These are phyloP conservation scores for Saprolegnia parasitica DNA, from an alignment of 352 stramenopile species.

Conservation along the genomic window DNA sequence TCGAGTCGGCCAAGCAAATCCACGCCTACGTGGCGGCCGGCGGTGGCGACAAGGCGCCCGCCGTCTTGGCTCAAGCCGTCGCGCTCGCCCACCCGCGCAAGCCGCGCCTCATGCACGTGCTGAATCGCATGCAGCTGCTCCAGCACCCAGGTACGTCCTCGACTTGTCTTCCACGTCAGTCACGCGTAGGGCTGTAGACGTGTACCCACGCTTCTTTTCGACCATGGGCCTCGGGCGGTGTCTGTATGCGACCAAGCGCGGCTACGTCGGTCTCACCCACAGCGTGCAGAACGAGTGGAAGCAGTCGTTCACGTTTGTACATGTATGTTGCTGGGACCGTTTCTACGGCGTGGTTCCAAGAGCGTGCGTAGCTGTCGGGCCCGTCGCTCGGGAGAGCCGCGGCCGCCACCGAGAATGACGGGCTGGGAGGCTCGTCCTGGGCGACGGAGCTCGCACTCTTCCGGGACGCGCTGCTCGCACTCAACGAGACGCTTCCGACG, in stretches of 20 bases:
- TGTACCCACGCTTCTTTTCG: conserved; percentile 71
- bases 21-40: background rate
- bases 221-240: conserved; percentile 48
- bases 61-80: conserved; percentile 1
- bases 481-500: conserved; percentile 50
- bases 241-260: conserved; percentile 45
- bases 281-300: conserved; percentile 73
- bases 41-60: background rate
- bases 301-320: conserved; percentile 60
- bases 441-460: conserved; percentile 42
- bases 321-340: no score
- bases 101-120: conserved; percentile 68
- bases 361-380: conserved; percentile 44
- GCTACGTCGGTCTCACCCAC: conserved; percentile 61
- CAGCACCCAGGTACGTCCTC: conserved; percentile 45
- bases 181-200: conserved; percentile 31
- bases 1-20: conserved; percentile 8
- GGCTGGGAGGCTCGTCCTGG: conserved; percentile 45
- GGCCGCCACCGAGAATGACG: conserved; percentile 36
- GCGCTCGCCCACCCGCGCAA: conserved; percentile 35
- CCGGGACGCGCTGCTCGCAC: conserved; percentile 36
- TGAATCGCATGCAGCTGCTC: conserved; percentile 66
- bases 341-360: no score
- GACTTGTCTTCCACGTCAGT: no score
- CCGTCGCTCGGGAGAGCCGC: conserved; percentile 41